phyloP scores from a whole-genome alignment of 2,329 filamentous ascomycete genomes.

The Colletotrichum cordylinicola region DNA sequence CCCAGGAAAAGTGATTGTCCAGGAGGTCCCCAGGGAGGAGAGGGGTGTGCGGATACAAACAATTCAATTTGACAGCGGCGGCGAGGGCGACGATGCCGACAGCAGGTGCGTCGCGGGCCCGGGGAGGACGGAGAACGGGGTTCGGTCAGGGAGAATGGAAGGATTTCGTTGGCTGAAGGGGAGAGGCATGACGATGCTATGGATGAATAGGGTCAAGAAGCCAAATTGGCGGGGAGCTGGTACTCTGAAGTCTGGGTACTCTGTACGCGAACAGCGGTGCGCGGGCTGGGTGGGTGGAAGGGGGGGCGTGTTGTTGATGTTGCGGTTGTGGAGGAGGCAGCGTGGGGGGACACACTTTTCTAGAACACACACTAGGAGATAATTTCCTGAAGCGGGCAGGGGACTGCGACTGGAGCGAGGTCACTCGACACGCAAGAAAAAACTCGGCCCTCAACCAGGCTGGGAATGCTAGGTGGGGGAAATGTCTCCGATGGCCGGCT shows the following conservation, averaged over 20 bases:
- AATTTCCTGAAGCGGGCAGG: slow-evolving; percentile 20
- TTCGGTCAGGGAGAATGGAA: slow-evolving; percentile 4
- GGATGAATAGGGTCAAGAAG: slow-evolving; percentile 7
- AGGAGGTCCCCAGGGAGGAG: neutral
- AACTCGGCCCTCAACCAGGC: neutral
- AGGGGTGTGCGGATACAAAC: neutral
- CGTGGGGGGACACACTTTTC: slow-evolving; percentile 20
- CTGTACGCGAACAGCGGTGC: neutral
- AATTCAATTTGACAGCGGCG: neutral
- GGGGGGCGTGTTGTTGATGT: neutral
- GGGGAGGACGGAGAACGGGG: slow-evolving; percentile 15
- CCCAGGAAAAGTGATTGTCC: slow-evolving; percentile 1
- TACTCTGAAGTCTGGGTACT: neutral
- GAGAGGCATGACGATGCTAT: slow-evolving; percentile 14
- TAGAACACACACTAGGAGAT: slow-evolving; percentile 22
- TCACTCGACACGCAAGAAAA: slow-evolving; percentile 17
- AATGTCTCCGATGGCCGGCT: neutral
- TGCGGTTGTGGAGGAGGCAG: neutral
- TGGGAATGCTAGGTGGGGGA: neutral
- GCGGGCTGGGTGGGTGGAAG: neutral
- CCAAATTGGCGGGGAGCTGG: slow-evolving; percentile 12
- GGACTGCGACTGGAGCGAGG: neutral
- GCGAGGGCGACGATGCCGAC: slow-evolving; percentile 7
- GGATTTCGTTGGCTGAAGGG: neutral
- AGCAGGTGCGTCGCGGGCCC: slow-evolving; percentile 8